Conservation (phyloP, 176 grass and related monocot species). For the Musa beccarii region DNA sequence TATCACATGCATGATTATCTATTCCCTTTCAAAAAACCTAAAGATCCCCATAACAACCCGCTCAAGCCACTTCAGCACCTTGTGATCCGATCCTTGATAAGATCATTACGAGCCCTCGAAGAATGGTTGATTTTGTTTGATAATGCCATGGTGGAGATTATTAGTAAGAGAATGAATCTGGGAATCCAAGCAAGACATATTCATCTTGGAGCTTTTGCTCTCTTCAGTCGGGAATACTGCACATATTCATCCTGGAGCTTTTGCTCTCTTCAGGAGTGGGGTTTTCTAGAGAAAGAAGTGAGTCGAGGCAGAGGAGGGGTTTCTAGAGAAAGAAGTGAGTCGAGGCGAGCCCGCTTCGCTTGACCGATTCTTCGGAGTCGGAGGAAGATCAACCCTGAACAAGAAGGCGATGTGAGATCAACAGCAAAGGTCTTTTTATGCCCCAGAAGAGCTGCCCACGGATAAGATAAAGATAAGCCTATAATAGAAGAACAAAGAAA, state of each 20-base stretch:
- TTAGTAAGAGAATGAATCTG: background rate
- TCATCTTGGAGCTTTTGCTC: constrained; percentile 1
- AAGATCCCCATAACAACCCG: no score
- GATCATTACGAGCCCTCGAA: background rate
- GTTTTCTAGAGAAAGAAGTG: background rate
- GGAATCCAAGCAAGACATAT: background rate
- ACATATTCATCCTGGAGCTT: constrained; percentile 2
- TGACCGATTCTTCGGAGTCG: background rate
- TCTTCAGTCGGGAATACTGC: background rate
- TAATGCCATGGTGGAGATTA: background rate
- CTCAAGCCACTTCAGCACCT: background rate
- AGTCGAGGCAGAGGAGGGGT: background rate
- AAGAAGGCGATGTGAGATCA: background rate
- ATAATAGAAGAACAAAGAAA: background rate
- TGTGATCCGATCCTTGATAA: background rate
- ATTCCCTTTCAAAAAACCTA: background rate
- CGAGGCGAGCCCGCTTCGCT: background rate
- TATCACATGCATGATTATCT: background rate
- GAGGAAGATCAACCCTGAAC: background rate
- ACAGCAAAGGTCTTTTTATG: background rate
- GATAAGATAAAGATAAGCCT: constrained; percentile 1
- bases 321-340: no score
- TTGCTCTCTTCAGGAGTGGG: background rate
- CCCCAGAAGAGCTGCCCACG: background rate
- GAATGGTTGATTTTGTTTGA: background rate